Base-by-base conservation (phyloP, 805 yeast species). In the Priceomyces haplophilus region DNA sequence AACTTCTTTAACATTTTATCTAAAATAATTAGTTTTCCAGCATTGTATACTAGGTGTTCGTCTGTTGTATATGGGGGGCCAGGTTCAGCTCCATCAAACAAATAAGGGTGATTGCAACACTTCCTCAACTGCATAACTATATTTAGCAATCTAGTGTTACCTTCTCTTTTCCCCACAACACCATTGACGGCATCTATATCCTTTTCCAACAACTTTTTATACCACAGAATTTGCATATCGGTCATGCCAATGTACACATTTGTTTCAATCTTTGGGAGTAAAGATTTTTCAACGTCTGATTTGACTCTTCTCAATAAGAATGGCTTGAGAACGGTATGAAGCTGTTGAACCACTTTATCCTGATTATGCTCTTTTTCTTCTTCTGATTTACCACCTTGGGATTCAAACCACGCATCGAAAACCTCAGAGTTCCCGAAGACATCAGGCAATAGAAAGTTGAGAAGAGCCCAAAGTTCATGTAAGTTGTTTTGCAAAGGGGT, bases 31-130 rank as follows among this genome's bases (percentile, higher is more conserved):
- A 90, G 86, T 61, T 90, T 90, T 23, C 96, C 97, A 5, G 96
- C 76, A 59, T 91, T 91, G 68, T 55, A 82, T n/a, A 90, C 83
- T 49, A 91, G 73, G 65, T 91, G 98, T 62, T 90, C 97, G 62
- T 89, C 97, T 1, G 95, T 91, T 1, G 97, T 91, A 57, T 75
- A 91, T 1, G 98, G 98, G 1, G 98, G 98, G 7, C 98, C 98
- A 0, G 97, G 98, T 63, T 90, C 98, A 1, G 98, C 99, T n/a
- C 99, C 98, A 61, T 91, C 98, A 57, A 93, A 93, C 42, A 91
- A 68, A 62, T 93, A 91, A 0, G 98, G 98, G 65, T 93, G 99
- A 60, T 93, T 91, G 62, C 98, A 91, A 62, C 98, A 91, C 62
- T 91, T 91, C 56, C 98, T 76, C 50, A 91, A 72, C 64, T 91